A percentile compares a stretch with the other conserved stretches of the same genome.
Evolutionary conservation across 2,329 filamentous ascomycete genomes (phyloP).

Genomic region (Epichloe sp.): DNA sequence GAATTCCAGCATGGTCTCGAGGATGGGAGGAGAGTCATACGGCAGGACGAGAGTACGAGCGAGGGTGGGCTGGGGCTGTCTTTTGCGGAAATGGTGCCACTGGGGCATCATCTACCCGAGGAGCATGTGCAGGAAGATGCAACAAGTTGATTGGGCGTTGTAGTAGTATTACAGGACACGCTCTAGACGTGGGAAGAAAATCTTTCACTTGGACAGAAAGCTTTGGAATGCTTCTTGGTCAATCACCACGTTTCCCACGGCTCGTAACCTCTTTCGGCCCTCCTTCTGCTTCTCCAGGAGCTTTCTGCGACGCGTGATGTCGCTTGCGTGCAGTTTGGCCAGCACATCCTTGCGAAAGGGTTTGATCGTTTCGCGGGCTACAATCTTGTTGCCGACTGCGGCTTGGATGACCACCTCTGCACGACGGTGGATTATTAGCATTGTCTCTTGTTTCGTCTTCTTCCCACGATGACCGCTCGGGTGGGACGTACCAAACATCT

Average conservation of each 20-base stretch:
- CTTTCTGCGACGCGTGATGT: constrained; percentile 71
- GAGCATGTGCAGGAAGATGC: background rate
- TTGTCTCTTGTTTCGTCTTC: background rate
- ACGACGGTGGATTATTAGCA: background rate
- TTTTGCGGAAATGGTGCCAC: constrained; percentile 20
- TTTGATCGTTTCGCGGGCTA: constrained; percentile 90
- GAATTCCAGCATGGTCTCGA: constrained; percentile 27
- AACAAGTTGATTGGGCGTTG: background rate
- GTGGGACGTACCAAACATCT: constrained; percentile 58
- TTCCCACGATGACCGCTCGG: background rate
- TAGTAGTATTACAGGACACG: background rate
- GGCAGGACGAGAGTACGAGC: constrained; percentile 31
- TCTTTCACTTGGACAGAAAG: constrained; percentile 63
- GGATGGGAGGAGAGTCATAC: constrained; percentile 15
- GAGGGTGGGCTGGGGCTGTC: constrained; percentile 24
- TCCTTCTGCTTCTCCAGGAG: constrained; percentile 94
- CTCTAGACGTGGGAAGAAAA: background rate
- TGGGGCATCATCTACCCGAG: constrained; percentile 17
- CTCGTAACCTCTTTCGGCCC: constrained; percentile 73
- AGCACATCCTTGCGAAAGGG: constrained; percentile 93
- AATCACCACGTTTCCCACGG: constrained; percentile 86
- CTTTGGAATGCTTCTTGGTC: constrained; percentile 91
- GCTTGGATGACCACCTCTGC: constrained; percentile 86
- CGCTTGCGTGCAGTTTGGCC: constrained; percentile 82
- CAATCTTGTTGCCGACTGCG: constrained; percentile 64